phyloP scores from a whole-genome alignment of 805 yeast species.

The Candida krabiensis region DNA sequence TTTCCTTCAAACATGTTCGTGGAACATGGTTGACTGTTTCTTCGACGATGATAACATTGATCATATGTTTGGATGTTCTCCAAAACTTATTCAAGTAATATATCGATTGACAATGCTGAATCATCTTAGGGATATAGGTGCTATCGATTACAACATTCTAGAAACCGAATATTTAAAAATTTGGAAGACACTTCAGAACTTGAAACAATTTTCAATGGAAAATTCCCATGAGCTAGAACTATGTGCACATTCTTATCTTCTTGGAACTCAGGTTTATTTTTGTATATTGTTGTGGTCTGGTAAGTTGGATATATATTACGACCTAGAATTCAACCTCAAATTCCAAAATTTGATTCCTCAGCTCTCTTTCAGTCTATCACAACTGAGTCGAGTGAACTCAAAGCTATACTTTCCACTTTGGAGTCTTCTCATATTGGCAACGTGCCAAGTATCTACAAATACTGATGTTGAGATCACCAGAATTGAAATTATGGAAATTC shows the following conservation, averaged over 20 bases:
- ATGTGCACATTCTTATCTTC: slow-evolving; percentile 24
- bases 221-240: slow-evolving; percentile 13
- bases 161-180: slow-evolving; percentile 5
- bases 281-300: slow-evolving; percentile 16
- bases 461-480: slow-evolving; percentile 17
- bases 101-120: slow-evolving; percentile 23
- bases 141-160: slow-evolving; percentile 6
- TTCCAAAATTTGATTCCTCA: slow-evolving; percentile 9
- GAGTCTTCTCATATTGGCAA: slow-evolving; percentile 29
- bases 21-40: slow-evolving; percentile 26
- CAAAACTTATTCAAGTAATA: slow-evolving; percentile 26
- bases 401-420: slow-evolving; percentile 31
- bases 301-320: slow-evolving; percentile 6
- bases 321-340: slow-evolving; percentile 8
- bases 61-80: slow-evolving; percentile 37
- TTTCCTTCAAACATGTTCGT: slow-evolving; percentile 20
- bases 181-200: slow-evolving; percentile 12
- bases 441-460: slow-evolving; percentile 14
- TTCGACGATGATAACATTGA: slow-evolving; percentile 28
- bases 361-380: slow-evolving; percentile 9
- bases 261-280: slow-evolving; percentile 20
- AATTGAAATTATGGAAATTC: slow-evolving; percentile 18
- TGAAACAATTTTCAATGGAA: slow-evolving; percentile 9
- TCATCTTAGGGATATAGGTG: slow-evolving; percentile 9
- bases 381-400: slow-evolving; percentile 12